Evolutionary conservation across 2,329 filamentous ascomycete genomes (phyloP).

Genomic region (Colletotrichum sojae): DNA sequence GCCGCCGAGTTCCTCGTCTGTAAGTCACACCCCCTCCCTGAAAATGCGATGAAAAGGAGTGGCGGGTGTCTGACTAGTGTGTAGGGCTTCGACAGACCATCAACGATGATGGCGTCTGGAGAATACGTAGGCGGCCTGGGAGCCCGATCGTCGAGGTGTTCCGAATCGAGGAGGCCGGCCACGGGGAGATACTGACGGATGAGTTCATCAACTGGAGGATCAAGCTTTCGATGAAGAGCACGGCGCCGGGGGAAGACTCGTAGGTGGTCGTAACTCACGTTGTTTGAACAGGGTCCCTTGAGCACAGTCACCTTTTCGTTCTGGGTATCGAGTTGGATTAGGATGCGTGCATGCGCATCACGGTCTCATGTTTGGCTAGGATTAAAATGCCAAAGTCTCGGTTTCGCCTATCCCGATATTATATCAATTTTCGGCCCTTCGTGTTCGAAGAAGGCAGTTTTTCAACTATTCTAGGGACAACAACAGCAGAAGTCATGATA

Average conservation of each 20-base stretch:
- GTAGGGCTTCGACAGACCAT: slow-evolving; percentile 75
- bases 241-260: slow-evolving; percentile 37
- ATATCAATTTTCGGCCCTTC: too few species aligned
- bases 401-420: too few species aligned
- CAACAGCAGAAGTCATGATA: not conserved
- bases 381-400: too few species aligned
- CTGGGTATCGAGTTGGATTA: too few species aligned
- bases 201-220: slow-evolving; percentile 84
- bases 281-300: not conserved
- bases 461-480: not conserved
- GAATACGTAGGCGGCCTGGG: slow-evolving; percentile 77
- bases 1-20: slow-evolving; percentile 83
- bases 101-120: slow-evolving; percentile 83
- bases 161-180: slow-evolving; percentile 79
- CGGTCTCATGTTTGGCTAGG: too few species aligned
- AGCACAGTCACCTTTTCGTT: too few species aligned
- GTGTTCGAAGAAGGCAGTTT: too few species aligned
- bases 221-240: slow-evolving; percentile 60
- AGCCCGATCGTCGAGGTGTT: slow-evolving; percentile 79
- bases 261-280: not conserved
- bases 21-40: slow-evolving; percentile 57
- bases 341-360: too few species aligned
- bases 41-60: too few species aligned
- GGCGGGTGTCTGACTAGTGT: not conserved
- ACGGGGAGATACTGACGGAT: slow-evolving; percentile 81